These are phyloP conservation scores for Poteriospumella lacustris DNA, from an alignment of 108 stramenopile species.

Conservation along the genomic window DNA sequence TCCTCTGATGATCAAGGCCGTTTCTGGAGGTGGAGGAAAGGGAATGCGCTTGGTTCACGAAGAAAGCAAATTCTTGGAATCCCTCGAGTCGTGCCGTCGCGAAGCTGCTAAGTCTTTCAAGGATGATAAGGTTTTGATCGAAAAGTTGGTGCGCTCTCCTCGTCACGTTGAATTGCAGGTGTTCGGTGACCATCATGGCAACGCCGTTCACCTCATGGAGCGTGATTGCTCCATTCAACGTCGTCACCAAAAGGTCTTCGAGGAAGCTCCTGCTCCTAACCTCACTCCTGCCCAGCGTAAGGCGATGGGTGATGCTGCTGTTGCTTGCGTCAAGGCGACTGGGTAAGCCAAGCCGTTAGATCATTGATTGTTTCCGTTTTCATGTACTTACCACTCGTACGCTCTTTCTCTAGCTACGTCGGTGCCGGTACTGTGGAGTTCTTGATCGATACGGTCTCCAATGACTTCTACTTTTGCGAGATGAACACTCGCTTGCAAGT, in stretches of 20 bases:
- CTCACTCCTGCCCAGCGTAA: constrained; percentile 61
- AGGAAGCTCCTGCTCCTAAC: constrained; percentile 87
- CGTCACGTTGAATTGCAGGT: constrained; percentile 93
- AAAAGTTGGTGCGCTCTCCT: constrained; percentile 55
- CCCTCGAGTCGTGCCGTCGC: constrained; percentile 59
- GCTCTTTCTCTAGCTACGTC: constrained; percentile 79
- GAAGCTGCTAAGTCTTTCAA: constrained; percentile 74
- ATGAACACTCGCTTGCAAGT: constrained; percentile 93
- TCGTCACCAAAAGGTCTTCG: constrained; percentile 93
- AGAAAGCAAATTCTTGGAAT: constrained; percentile 52
- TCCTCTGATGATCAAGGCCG: constrained; percentile 90
- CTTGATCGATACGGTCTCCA: constrained; percentile 64
- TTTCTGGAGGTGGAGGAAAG: constrained; percentile 85
- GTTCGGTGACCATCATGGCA: constrained; percentile 81
- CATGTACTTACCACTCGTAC: no score
- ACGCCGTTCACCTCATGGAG: constrained; percentile 85
- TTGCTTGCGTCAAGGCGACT: constrained; percentile 65
- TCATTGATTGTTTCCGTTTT: neutral
- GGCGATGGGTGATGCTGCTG: constrained; percentile 75
- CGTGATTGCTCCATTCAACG: constrained; percentile 90
- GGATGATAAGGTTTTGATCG: constrained; percentile 72
- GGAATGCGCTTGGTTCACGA: constrained; percentile 75
- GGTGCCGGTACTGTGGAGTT: constrained; percentile 98
- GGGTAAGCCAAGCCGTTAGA: constrained; percentile 24
- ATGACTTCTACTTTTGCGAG: constrained; percentile 91